Evolutionary conservation across 2,329 filamentous ascomycete genomes (phyloP).

Genomic region (Fusarium nurragi): DNA sequence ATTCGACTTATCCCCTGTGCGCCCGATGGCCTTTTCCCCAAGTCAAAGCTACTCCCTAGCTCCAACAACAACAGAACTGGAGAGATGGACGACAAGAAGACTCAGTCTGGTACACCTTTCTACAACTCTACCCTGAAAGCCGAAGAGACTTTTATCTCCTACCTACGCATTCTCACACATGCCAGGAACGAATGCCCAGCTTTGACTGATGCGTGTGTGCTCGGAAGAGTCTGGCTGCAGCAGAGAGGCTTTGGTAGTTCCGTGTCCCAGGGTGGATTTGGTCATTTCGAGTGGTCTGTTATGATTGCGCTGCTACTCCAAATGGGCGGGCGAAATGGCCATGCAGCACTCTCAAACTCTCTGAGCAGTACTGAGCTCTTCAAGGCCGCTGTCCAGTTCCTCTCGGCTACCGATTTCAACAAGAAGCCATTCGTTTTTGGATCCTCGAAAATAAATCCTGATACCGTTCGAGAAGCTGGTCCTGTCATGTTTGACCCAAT

Average conservation of each 20-base stretch:
- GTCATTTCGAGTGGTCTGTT: constrained; percentile 90
- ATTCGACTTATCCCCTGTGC: constrained; percentile 83
- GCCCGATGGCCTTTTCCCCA: constrained; percentile 73
- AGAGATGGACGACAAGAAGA: constrained; percentile 55
- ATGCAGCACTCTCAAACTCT: constrained; percentile 76
- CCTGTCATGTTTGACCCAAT: constrained; percentile 83
- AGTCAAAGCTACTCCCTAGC: constrained; percentile 73
- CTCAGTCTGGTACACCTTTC: constrained; percentile 71
- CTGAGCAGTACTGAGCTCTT: constrained; percentile 94
- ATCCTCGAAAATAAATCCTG: constrained; percentile 46
- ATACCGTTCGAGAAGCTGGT: constrained; percentile 54
- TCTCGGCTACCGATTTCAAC: constrained; percentile 76
- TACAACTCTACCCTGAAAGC: constrained; percentile 89
- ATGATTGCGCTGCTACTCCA: constrained; percentile 82
- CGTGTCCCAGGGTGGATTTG: constrained; percentile 83
- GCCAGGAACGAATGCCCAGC: constrained; percentile 73
- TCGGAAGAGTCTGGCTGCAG: constrained; percentile 88
- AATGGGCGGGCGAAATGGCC: constrained; percentile 76
- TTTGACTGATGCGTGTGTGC: constrained; percentile 84
- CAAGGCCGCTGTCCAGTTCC: constrained; percentile 90
- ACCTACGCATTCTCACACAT: constrained; percentile 79
- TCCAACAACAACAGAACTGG: constrained; percentile 75
- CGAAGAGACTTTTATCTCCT: constrained; percentile 76
- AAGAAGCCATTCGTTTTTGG: constrained; percentile 70
- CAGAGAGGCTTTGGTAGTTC: constrained; percentile 82